These are phyloP conservation scores for Microbotryomycetes sp. DNA, from an alignment of 1,284 basidiomycete genomes.

Conservation along the genomic window DNA sequence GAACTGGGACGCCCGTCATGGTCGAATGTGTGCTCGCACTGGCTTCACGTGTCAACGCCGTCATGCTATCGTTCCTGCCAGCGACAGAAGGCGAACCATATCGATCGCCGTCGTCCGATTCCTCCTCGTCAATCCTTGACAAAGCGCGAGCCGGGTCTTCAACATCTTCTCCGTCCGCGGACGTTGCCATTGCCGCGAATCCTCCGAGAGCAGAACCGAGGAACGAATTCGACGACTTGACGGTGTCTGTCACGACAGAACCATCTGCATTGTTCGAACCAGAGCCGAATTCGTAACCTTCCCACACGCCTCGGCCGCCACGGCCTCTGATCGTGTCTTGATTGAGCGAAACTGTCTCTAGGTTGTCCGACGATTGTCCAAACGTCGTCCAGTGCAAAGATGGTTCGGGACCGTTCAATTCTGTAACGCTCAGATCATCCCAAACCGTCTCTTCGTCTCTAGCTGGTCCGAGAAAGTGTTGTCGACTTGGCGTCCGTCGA, in stretches of 20 bases:
- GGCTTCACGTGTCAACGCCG: background rate
- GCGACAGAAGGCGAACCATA: background rate
- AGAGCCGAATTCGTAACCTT: slow-evolving; percentile 9
- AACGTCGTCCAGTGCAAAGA: slow-evolving; percentile 10
- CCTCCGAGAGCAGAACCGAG: slow-evolving; percentile 20
- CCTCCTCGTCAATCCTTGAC: slow-evolving; percentile 17
- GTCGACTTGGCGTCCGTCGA: background rate
- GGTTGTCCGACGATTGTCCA: background rate
- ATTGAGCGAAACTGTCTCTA: background rate
- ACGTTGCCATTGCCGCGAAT: slow-evolving; percentile 3
- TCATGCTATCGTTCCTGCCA: background rate
- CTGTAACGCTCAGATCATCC: background rate
- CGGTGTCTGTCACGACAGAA: background rate
- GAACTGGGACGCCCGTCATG: background rate
- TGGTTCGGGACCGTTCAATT: background rate
- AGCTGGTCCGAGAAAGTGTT: background rate
- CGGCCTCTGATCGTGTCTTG: background rate
- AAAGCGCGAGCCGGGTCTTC: background rate
- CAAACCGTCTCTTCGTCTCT: background rate
- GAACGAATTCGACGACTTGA: slow-evolving; percentile 10
- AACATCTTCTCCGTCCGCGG: background rate
- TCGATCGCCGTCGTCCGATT: slow-evolving; percentile 4
- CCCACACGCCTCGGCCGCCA: slow-evolving; percentile 19
- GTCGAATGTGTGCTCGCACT: slow-evolving; percentile 6
- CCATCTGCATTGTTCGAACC: background rate